Evolutionary conservation across 2,329 filamentous ascomycete species (phyloP).

Genomic region (Hansfordia pulvinata): DNA sequence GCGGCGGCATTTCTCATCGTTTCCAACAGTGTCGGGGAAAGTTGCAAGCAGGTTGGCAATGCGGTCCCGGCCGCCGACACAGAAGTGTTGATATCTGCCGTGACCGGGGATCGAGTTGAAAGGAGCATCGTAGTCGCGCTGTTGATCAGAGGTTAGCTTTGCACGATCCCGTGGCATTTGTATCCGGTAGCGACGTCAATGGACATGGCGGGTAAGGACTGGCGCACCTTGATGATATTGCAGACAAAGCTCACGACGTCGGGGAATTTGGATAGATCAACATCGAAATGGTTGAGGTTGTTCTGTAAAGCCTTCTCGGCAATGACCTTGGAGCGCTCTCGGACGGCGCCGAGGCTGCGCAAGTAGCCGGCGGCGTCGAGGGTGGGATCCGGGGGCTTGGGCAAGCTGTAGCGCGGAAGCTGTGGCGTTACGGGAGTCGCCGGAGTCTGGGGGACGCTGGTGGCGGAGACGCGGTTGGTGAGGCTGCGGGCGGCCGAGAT

Average conservation of each 20-base stretch:
- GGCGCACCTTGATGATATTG: conserved; percentile 87
- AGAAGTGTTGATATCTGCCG: conserved; percentile 73
- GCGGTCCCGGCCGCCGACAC: conserved; percentile 63
- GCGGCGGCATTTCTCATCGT: conserved; percentile 59
- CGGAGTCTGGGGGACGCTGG: conserved; percentile 34
- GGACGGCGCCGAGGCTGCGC: conserved; percentile 75
- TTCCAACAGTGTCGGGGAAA: conserved; percentile 57
- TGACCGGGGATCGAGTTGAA: conserved; percentile 66
- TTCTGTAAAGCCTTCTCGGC: conserved; percentile 66
- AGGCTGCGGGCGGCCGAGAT: conserved; percentile 20
- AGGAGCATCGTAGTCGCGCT: conserved; percentile 42
- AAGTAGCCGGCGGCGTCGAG: conserved; percentile 85
- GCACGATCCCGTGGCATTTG: too few species aligned
- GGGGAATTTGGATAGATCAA: conserved; percentile 72
- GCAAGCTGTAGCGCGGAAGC: conserved; percentile 65
- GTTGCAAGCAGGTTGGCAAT: conserved; percentile 57
- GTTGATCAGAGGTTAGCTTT: conserved; percentile 1
- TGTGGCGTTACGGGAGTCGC: conserved; percentile 35
- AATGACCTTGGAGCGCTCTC: conserved; percentile 63
- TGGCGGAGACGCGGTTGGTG: conserved; percentile 37
- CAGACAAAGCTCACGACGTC: conserved; percentile 80
- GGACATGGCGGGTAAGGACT: too few species aligned
- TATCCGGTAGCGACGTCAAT: too few species aligned
- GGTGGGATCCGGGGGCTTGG: conserved; percentile 73
- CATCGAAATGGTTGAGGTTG: conserved; percentile 72